Conservation (phyloP, 192 early-diverging fungal species). For the Coemansia sp. region DNA sequence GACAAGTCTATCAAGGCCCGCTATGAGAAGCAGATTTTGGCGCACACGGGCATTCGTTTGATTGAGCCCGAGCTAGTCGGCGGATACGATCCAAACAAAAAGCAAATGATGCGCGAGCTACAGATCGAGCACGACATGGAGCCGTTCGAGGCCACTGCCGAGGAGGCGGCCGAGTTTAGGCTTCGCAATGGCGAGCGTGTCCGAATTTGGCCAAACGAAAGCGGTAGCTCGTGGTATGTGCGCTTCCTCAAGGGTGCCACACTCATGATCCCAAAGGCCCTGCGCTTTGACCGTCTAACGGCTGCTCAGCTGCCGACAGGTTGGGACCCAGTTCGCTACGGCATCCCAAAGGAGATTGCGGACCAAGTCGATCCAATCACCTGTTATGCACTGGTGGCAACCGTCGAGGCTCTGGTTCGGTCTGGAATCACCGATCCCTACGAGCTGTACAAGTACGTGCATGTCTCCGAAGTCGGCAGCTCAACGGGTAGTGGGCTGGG, state of each 20-base stretch:
- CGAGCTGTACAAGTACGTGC: constrained; percentile 96
- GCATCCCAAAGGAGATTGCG: constrained; percentile 87
- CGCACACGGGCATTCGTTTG: constrained; percentile 77
- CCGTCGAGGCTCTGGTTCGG: constrained; percentile 88
- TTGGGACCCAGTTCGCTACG: constrained; percentile 90
- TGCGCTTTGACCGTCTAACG: constrained; percentile 86
- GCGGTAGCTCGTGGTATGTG: constrained; percentile 72
- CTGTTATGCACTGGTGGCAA: constrained; percentile 84
- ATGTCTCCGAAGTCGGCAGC: constrained; percentile 92
- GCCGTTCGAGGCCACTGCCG: constrained; percentile 82
- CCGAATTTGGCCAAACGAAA: constrained; percentile 53
- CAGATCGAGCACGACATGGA: constrained; percentile 84
- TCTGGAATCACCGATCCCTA: constrained; percentile 95
- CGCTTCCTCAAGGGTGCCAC: constrained; percentile 83
- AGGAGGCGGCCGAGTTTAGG: constrained; percentile 85
- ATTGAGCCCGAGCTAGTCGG: constrained; percentile 59
- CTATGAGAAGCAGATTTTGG: constrained; percentile 88
- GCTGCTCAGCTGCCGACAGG: constrained; percentile 96
- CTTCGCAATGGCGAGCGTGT: constrained; percentile 78
- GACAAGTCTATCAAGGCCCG: constrained; percentile 85
- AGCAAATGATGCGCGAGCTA: constrained; percentile 86
- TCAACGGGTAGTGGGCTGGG: constrained; percentile 87
- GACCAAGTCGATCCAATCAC: constrained; percentile 91
- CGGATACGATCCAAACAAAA: constrained; percentile 70
- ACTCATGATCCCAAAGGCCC: constrained; percentile 89